Conservation (phyloP, 73 alveolate genomes). For the Tetrahymena elliotti region DNA sequence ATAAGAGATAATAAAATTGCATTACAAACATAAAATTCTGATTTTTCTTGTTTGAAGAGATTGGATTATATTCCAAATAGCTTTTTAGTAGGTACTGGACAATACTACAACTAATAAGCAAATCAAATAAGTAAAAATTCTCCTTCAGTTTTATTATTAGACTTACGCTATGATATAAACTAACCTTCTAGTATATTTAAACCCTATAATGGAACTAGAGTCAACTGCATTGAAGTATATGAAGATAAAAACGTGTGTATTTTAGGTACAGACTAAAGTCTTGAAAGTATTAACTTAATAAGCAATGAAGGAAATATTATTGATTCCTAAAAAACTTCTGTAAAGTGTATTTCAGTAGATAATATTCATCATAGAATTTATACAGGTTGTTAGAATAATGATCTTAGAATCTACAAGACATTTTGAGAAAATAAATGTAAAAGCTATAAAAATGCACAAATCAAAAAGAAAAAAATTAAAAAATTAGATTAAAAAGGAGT, state of each 20-base stretch:
- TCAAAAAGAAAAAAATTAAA: background rate
- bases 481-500: too few relatives aligned
- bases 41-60: background rate
- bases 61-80: background rate
- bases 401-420: background rate
- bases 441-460: background rate
- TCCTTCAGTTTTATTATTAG: background rate
- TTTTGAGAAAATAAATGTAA: background rate
- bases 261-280: background rate
- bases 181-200: background rate
- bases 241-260: background rate
- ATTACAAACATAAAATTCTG: background rate
- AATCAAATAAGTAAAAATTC: background rate
- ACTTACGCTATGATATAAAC: background rate
- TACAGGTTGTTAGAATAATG: background rate
- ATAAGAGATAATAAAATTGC: background rate
- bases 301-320: background rate
- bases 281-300: background rate
- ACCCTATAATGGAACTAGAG: background rate
- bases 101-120: background rate
- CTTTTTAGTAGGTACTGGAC: background rate
- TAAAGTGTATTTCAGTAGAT: background rate
- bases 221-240: background rate
- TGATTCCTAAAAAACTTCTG: background rate
- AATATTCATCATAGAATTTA: background rate